Base-by-base conservation (phyloP, 352 stramenopile species). In the Phytophthora ramorum region DNA sequence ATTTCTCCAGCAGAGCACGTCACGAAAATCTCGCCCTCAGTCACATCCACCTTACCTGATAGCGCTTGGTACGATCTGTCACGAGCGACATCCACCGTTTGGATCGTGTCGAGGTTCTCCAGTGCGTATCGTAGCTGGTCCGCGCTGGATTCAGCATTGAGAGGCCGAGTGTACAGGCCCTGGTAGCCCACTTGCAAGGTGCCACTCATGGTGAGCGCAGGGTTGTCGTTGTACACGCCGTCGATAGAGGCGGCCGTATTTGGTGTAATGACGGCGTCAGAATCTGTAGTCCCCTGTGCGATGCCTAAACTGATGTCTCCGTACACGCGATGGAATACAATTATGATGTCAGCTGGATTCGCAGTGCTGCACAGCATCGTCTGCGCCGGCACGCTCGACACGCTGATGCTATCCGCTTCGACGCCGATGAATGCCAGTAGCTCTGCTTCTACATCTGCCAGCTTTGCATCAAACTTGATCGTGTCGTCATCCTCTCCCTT, bases 111-210 rank as follows among this genome's bases (percentile, higher is more conserved):
- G 0, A 95, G 61, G 45, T 86, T 76, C 59, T 95, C 86, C 0
- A 95, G 65, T 1, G 84, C 84, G 52, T 85, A 90, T 4, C 83
- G 79, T 8, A 95, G 54, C 24, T 93, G 84, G 17, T 79, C 54
- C 0, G 68, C 81, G n/a, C 69, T 87, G 1, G 85, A 92, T 52
- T 91, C 81, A 1, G 83, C 75, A 28, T 95, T 93, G 17, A 95
- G 48, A 0, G 82, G 71, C 0, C 76, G 78, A 0, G 85, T 95
- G 45, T 80, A 92, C 32, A 70, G 66, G 24, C 69, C 79, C 13
- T 77, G 72, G 62, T 92, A 93, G 0, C 84, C 83, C 7, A 95
- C 64, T 58, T 92, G 84, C 63, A 93, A 93, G 16, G 85, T 95
- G 1, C 87, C 85, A 28, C 86, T 95, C 83, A 95, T 93, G 43